Base-by-base conservation (phyloP, 2,329 filamentous ascomycete genomes). In the Cryphonectria parasitica region DNA sequence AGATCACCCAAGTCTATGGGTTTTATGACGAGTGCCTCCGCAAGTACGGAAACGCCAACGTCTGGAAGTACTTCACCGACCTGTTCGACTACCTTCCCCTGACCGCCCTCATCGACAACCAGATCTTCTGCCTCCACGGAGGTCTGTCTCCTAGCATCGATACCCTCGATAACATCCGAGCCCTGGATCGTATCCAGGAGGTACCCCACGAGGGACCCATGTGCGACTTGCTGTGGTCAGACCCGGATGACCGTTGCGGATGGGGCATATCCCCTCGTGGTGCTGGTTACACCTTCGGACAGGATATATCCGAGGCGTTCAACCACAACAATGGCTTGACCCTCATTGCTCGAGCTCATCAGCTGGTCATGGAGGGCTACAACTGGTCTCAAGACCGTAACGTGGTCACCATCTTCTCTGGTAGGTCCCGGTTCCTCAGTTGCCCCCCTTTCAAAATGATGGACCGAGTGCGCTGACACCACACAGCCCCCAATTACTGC, bases 351-450 rank as follows among this genome's bases (percentile, higher is more conserved):
- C 89, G 96, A 82, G 96, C 96, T 69, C 96, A 99, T 87, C 96
- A 99, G 85, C 86, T 99, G 80, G 96, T 99, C 72, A 99, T 98
- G 95, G 96, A 99, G 82, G 96, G 96, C 64, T 99, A 98, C 83
- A 99, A 98, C 82, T 99, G 96, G 96, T 98, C 95, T 75, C 96
- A 98, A 82, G 96, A 98, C 80, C 87, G 95, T 75, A 98, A 99
- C 76, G 96, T 99, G 66, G 96, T 99, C 73, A 99, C 96, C 52
- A 98, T 99, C 78, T 99, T 99, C 86, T 98, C 95, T 76, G 94
- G 93, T 95, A 84, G 75, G 85, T 56, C 31, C 71, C 64, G 66
- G 5, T 19, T 25, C 17, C 13, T 22, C 34, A 64, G 4, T 4
- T 4, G 8, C 2, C 39, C 11, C 8, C 36, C 36, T 10, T 2